phyloP scores from a whole-genome alignment of 345 rosid species.

The Mercurialis annua region DNA sequence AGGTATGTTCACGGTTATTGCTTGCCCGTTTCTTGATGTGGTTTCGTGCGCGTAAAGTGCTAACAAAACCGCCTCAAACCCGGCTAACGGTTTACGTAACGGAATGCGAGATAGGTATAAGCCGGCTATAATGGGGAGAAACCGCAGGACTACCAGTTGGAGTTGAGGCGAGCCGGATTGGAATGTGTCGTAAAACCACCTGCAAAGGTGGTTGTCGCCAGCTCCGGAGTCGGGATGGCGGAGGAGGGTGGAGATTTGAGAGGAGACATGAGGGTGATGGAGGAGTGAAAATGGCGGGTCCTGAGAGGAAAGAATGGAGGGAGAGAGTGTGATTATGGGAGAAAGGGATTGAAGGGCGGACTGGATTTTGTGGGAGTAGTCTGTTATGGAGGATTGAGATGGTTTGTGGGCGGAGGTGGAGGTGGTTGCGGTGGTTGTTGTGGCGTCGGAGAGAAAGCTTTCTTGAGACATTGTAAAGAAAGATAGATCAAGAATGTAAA shows the following conservation, averaged over 20 bases:
- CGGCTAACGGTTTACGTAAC: slow-evolving; percentile 61
- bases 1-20: slow-evolving; percentile 62
- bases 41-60: slow-evolving; percentile 83
- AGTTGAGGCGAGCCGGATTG: slow-evolving; percentile 55
- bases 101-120: slow-evolving; percentile 72
- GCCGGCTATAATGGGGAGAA: slow-evolving; percentile 64
- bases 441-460: not conserved
- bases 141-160: slow-evolving; percentile 70
- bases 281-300: slow-evolving; percentile 50
- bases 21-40: slow-evolving; percentile 52
- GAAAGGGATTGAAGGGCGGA: slow-evolving; percentile 45
- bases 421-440: not conserved
- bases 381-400: slow-evolving; percentile 11
- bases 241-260: slow-evolving; percentile 67
- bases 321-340: slow-evolving; percentile 38
- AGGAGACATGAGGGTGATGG: slow-evolving; percentile 43
- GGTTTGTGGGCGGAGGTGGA: slow-evolving; percentile 1
- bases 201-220: slow-evolving; percentile 75
- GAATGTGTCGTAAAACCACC: slow-evolving; percentile 92
- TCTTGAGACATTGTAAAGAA: slow-evolving; percentile 5
- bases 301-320: slow-evolving; percentile 37
- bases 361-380: slow-evolving; percentile 27
- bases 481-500: no score
- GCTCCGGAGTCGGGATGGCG: slow-evolving; percentile 65
- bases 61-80: slow-evolving; percentile 73